Evolutionary conservation across 2,329 filamentous ascomycete genomes (phyloP), one percentile per base, ranked within the genome.

Genomic region (Calonectria fujianensis): DNA sequence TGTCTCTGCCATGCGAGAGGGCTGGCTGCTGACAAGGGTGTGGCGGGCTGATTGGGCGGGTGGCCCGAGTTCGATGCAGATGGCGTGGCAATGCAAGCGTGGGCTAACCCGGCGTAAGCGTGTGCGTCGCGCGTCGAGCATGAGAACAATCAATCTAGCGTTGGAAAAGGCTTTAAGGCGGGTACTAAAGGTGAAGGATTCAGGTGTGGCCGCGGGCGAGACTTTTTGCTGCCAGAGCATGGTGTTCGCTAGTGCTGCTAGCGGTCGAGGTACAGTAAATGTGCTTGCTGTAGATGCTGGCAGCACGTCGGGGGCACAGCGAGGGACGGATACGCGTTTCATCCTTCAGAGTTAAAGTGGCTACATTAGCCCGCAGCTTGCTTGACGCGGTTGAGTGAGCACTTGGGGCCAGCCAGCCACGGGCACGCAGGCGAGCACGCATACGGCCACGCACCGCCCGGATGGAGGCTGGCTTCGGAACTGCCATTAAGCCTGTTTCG

Each of bases 31-130:
- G 68, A 48, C 50, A 35, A 27, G 59, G 50, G 51, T 71, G n/a
- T 16, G 69, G 35, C 41, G 39, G 52, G 54, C 67, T 61, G 59
- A 29, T 51, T 54, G 50, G 65, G 37, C 20, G 29, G 57, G 32
- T 64, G 69, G 48, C 31, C 45, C 27, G 51, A 68, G 65, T 68
- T 63, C 51, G 66, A 70, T 51, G 72, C 54, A 29, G 50, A 76
- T 61, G 72, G 75, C 76, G 78, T 80, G 78, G 73, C 78, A 50
- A 59, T 65, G 69, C 70, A 70, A 78, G 72, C 75, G 66, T 78
- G 75, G 74, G 35, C 69, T 27, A 70, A 52, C 59, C 41, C 41
- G 20, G 54, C 37, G 54, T 61, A 54, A 68, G 65, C 63, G 10
- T 51, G 29, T 32, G 63, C n/a, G 9, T 37, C 20, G 35, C 24